Evolutionary conservation across 257 asterid species (phyloP).

Genomic region (Orobanche coerulescens): DNA sequence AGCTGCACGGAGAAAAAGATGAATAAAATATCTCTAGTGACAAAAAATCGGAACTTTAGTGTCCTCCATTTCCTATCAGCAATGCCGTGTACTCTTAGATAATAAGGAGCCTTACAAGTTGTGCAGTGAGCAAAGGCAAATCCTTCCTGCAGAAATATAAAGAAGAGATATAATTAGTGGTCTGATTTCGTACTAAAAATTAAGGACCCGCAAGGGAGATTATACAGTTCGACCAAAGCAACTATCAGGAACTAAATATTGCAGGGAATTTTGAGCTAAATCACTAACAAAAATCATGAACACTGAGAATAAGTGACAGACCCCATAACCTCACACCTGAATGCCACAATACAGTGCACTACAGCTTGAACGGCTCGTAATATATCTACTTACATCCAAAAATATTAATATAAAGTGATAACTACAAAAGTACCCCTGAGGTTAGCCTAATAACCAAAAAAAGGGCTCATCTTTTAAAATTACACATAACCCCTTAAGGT

Average conservation of each 20-base stretch:
- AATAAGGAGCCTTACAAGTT: constrained; percentile 90
- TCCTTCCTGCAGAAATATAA: constrained; percentile 63
- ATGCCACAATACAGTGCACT: constrained; percentile 6
- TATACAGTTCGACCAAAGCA: constrained; percentile 7
- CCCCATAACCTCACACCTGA: neutral
- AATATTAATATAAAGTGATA: neutral
- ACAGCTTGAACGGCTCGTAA: constrained; percentile 1
- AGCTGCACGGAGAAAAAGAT: constrained; percentile 79
- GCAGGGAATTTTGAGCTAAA: no score
- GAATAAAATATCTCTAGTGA: constrained; percentile 82
- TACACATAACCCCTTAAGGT: no score
- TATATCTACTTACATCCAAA: neutral
- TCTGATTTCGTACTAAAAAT: no score
- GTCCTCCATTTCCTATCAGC: constrained; percentile 90
- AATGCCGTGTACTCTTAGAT: constrained; percentile 69
- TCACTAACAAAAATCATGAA: constrained; percentile 6
- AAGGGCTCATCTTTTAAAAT: no score
- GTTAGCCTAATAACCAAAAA: no score
- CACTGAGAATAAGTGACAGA: neutral
- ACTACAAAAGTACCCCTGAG: no score
- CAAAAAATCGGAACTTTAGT: constrained; percentile 84
- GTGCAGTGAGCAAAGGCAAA: constrained; percentile 94
- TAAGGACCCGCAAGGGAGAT: no score
- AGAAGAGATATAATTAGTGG: neutral
- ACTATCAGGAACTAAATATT: neutral